These are phyloP conservation scores for Emergomyces orientalis DNA, from an alignment of 2,329 filamentous ascomycete species.

Conservation along the genomic window DNA sequence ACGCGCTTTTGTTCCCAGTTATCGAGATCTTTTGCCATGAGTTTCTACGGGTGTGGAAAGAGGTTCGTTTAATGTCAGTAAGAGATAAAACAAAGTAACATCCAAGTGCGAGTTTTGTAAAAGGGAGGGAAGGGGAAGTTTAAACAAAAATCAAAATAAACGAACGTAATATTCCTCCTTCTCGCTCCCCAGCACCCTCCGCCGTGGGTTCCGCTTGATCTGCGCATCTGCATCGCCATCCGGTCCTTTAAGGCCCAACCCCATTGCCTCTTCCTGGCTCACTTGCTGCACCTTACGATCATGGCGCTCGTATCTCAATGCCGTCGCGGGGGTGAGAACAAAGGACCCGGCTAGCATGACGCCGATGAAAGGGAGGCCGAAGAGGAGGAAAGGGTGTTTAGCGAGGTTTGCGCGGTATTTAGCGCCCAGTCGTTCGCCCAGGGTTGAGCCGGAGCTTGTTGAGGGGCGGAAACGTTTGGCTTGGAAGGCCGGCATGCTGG, in stretches of 20 bases:
- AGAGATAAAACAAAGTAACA: not conserved
- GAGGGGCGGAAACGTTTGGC: constrained; percentile 62
- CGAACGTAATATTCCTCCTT: constrained; percentile 42
- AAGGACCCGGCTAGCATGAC: constrained; percentile 90
- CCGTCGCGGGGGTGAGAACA: constrained; percentile 86
- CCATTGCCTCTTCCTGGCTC: constrained; percentile 75
- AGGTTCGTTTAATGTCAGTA: constrained; percentile 13
- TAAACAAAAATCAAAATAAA: constrained; percentile 6
- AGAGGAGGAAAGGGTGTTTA: constrained; percentile 79
- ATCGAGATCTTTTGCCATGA: constrained; percentile 83
- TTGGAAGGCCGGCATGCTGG: constrained; percentile 53
- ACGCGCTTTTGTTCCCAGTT: constrained; percentile 96
- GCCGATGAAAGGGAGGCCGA: constrained; percentile 83
- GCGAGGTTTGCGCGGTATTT: constrained; percentile 67
- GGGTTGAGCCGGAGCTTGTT: constrained; percentile 36
- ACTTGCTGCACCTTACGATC: constrained; percentile 82
- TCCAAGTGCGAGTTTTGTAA: not conserved
- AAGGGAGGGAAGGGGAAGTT: not conserved
- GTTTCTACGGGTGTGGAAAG: constrained; percentile 44
- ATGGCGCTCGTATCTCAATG: constrained; percentile 84
- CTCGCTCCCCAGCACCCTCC: constrained; percentile 35
- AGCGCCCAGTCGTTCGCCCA: constrained; percentile 60
- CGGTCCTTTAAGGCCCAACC: constrained; percentile 58
- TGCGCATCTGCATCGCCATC: constrained; percentile 66
- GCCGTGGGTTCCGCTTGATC: constrained; percentile 47